Percentiles rank a stretch among this genome's conserved stretches.
Conservation (phyloP, 306 rosid genomes). For the Castanopsis chinensis region DNA sequence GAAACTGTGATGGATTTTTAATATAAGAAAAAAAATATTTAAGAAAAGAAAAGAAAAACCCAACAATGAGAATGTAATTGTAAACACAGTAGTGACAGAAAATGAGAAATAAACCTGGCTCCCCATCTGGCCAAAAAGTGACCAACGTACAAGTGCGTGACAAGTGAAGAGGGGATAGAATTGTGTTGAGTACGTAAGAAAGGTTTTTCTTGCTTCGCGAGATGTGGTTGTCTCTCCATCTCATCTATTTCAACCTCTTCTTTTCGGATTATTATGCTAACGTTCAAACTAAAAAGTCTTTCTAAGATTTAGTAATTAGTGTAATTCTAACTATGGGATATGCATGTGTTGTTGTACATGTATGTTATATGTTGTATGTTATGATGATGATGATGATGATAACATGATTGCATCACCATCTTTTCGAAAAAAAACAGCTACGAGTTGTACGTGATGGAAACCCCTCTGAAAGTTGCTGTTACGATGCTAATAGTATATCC, state of each 20-base stretch:
- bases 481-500: no score
- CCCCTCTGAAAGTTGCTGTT: no score
- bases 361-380: no score
- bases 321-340: no score
- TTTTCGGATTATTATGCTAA: neutral
- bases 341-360: no score
- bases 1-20: no score
- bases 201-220: slow-evolving; percentile 15
- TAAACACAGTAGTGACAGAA: neutral
- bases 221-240: slow-evolving; percentile 29
- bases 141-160: slow-evolving; percentile 51
- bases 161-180: slow-evolving; percentile 34
- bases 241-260: slow-evolving; percentile 29
- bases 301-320: neutral
- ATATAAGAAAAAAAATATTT: no score
- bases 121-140: slow-evolving; percentile 87
- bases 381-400: no score
- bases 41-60: neutral
- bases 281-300: neutral
- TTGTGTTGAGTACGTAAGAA: neutral
- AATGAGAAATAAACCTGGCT: slow-evolving; percentile 50
- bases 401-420: no score
- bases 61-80: neutral
- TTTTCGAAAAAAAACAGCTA: no score
- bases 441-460: no score